Conservation (phyloP, 305 asterid genomes). For the Monarda citriodora region DNA sequence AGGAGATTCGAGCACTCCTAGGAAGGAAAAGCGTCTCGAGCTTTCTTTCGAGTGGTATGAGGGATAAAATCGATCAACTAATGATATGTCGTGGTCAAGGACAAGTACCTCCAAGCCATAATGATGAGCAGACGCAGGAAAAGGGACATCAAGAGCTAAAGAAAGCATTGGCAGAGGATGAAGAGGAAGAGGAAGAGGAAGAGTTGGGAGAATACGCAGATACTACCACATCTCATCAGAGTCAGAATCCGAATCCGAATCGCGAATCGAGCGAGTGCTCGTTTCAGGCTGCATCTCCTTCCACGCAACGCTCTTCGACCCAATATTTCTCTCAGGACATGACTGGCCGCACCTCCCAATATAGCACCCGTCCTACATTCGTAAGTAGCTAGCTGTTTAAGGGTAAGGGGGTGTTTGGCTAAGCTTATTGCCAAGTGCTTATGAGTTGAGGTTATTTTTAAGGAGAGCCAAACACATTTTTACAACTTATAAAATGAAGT, state of each 20-base stretch:
- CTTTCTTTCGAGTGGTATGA: conserved; percentile 75
- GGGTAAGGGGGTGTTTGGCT: too few relatives aligned
- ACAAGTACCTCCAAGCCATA: conserved; percentile 16
- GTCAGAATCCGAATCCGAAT: conserved; percentile 19
- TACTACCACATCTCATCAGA: conserved; percentile 23
- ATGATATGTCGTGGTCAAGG: conserved; percentile 64
- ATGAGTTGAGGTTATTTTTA: too few relatives aligned
- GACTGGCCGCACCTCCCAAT: conserved; percentile 34
- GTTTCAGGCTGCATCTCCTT: conserved; percentile 40
- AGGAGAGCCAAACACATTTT: too few relatives aligned
- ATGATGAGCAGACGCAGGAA: not conserved
- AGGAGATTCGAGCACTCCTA: conserved; percentile 75
- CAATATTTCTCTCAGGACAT: conserved; percentile 36
- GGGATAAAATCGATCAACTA: conserved; percentile 62
- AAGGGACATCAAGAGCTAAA: not conserved
- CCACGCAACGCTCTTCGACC: conserved; percentile 47
- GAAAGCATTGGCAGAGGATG: conserved; percentile 11
- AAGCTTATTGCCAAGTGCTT: too few relatives aligned
- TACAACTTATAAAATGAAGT: too few relatives aligned
- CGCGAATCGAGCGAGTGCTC: conserved; percentile 38
- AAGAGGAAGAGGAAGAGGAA: conserved; percentile 19
- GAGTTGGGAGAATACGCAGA: conserved; percentile 29
- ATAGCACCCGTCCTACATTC: conserved; percentile 36
- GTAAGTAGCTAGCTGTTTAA: too few relatives aligned
- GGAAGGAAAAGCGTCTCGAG: conserved; percentile 76